Conservation (phyloP, 2,329 filamentous ascomycete genomes). For the Biscogniauxia sp. region DNA sequence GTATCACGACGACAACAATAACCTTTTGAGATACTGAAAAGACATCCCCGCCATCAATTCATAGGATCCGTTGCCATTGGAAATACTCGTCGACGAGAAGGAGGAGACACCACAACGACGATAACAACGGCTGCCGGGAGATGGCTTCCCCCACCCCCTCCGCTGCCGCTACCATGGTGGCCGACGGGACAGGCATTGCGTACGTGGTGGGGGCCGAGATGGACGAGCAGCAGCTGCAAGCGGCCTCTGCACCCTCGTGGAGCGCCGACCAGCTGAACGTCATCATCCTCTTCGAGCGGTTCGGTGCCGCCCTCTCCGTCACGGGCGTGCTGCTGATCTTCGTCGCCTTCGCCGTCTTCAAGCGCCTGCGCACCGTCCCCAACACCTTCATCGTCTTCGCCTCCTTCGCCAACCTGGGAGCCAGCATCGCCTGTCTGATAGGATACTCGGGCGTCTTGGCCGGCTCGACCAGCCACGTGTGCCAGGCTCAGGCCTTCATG, state of each 20-base stretch:
- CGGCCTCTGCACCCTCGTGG: neutral
- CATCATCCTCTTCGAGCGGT: constrained; percentile 49
- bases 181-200: neutral
- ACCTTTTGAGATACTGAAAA: no score
- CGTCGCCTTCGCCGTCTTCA: constrained; percentile 49
- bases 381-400: constrained; percentile 63
- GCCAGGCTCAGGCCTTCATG: constrained; percentile 57
- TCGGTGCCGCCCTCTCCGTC: constrained; percentile 53
- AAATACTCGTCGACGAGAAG: no score
- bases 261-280: constrained; percentile 28
- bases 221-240: neutral
- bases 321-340: constrained; percentile 51
- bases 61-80: no score
- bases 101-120: neutral
- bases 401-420: constrained; percentile 57
- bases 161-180: no score
- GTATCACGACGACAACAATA: no score
- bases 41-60: no score
- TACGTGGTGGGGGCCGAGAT: neutral
- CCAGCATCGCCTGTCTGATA: constrained; percentile 67
- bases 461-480: constrained; percentile 56
- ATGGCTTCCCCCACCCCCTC: neutral
- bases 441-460: constrained; percentile 61
- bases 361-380: constrained; percentile 54
- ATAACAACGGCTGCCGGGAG: no score